A percentile compares a stretch with the other conserved stretches of the same genome.
phyloP scores from a whole-genome alignment of 225 moss, liverwort and hornwort genomes.

The Marchantia polymorpha region DNA sequence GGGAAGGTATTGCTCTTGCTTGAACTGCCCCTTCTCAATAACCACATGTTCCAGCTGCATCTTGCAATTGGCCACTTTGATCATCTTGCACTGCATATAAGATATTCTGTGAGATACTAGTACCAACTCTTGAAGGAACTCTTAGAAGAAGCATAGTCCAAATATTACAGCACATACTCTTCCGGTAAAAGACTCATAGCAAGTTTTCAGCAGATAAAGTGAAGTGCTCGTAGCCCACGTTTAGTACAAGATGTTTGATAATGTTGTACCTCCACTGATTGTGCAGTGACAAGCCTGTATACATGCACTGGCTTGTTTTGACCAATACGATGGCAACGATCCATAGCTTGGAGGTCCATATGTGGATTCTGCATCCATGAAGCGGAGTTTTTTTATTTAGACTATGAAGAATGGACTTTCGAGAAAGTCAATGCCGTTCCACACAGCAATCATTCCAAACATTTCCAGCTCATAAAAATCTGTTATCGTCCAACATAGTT shows the following conservation, averaged over 20 bases:
- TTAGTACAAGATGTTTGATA: too few species aligned
- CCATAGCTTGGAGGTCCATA: slow-evolving; percentile 98
- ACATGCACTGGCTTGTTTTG: slow-evolving; percentile 95
- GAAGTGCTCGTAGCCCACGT: too few species aligned
- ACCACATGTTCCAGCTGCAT: slow-evolving; percentile 91
- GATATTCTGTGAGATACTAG: background rate
- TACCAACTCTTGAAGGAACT: too few species aligned
- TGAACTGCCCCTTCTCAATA: slow-evolving; percentile 93
- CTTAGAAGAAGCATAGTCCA: too few species aligned
- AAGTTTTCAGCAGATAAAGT: too few species aligned
- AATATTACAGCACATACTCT: too few species aligned
- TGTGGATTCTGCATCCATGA: slow-evolving; percentile 71
- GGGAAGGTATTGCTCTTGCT: slow-evolving; percentile 74
- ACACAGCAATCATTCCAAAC: background rate
- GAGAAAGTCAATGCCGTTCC: too few species aligned
- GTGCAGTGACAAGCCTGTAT: slow-evolving; percentile 80
- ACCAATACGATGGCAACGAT: slow-evolving; percentile 95
- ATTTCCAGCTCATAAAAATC: background rate
- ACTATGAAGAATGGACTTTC: too few species aligned
- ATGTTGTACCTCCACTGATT: slow-evolving; percentile 65
- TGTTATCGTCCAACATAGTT: background rate
- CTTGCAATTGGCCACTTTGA: slow-evolving; percentile 82
- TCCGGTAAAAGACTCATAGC: too few species aligned
- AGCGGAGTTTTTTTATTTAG: background rate
- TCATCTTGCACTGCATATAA: slow-evolving; percentile 65